Conservation (phyloP, 2,329 filamentous ascomycete genomes). For the Hypoxylon sp. region DNA sequence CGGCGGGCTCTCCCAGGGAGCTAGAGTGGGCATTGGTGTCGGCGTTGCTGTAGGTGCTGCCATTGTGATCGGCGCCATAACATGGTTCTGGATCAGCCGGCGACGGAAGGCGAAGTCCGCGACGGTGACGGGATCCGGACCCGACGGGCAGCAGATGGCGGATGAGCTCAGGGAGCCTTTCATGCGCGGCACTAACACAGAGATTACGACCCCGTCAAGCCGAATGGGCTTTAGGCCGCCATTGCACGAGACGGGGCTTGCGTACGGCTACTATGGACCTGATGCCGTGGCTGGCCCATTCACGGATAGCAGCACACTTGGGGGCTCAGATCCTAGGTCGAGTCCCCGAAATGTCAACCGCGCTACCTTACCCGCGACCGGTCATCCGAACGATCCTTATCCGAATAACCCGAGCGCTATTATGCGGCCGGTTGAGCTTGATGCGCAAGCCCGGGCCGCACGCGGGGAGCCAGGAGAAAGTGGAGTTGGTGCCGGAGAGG, state of each 20-base stretch:
- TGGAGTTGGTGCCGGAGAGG: background rate
- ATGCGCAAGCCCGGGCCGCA: constrained; percentile 50
- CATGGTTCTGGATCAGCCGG: constrained; percentile 65
- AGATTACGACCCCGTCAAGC: constrained; percentile 51
- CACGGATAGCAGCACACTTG: constrained; percentile 52
- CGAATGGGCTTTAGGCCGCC: constrained; percentile 49
- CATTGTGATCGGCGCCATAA: constrained; percentile 59
- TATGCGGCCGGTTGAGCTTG: constrained; percentile 65
- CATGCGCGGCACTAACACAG: constrained; percentile 54
- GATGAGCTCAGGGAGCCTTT: constrained; percentile 29
- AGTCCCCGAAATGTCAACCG: constrained; percentile 54
- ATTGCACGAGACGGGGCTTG: constrained; percentile 50
- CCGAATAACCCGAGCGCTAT: constrained; percentile 42
- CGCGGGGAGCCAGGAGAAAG: constrained; percentile 15
- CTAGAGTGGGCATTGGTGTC: constrained; percentile 71
- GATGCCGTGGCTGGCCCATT: constrained; percentile 64
- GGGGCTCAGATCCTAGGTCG: constrained; percentile 49
- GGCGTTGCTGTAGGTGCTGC: constrained; percentile 64
- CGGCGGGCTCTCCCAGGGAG: constrained; percentile 61
- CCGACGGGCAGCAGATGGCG: constrained; percentile 5
- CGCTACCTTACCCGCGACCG: constrained; percentile 46
- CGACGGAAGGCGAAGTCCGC: constrained; percentile 49
- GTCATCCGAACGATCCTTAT: constrained; percentile 38
- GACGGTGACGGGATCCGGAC: constrained; percentile 8
- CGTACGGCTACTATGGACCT: constrained; percentile 63